Evolutionary conservation across 1,139 yeast species (phyloP).

Genomic region (Debaryomyces subglobosus): DNA sequence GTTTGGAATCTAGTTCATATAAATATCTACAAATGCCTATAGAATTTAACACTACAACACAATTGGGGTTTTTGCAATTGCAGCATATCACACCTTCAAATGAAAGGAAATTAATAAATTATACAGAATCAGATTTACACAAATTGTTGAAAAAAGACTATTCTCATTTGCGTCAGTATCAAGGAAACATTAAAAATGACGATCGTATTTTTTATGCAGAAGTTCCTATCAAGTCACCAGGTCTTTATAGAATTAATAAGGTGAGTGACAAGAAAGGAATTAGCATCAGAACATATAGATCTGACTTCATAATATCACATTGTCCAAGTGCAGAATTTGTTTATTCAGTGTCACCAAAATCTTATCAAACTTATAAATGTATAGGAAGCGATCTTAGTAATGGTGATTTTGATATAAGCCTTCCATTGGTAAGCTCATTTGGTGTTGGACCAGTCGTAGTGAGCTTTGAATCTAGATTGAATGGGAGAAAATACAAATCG

Average conservation of each 20-base stretch:
- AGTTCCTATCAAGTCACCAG: conserved; percentile 67
- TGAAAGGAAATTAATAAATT: conserved; percentile 51
- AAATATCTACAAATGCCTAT: conserved; percentile 59
- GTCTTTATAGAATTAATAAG: conserved; percentile 66
- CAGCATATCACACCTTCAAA: conserved; percentile 62
- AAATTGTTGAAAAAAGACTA: conserved; percentile 47
- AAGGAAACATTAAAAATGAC: conserved; percentile 27
- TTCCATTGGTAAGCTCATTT: conserved; percentile 53
- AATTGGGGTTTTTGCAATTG: conserved; percentile 68
- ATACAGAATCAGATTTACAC: conserved; percentile 57
- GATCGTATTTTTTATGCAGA: conserved; percentile 50
- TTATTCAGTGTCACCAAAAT: conserved; percentile 30
- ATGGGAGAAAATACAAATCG: conserved; percentile 40
- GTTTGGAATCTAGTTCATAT: conserved; percentile 48
- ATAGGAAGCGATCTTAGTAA: conserved; percentile 32
- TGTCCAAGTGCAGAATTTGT: conserved; percentile 74
- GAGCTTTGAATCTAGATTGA: conserved; percentile 58
- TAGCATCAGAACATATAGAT: conserved; percentile 63
- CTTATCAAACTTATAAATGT: conserved; percentile 53
- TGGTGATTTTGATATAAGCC: background rate
- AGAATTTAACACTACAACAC: conserved; percentile 78
- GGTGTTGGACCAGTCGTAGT: conserved; percentile 81
- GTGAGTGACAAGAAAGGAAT: conserved; percentile 69
- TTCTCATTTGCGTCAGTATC: conserved; percentile 31
- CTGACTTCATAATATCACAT: conserved; percentile 66